Conservation (phyloP, 371 early-diverging fungal species). For the Syncephalastrum monosporum region DNA sequence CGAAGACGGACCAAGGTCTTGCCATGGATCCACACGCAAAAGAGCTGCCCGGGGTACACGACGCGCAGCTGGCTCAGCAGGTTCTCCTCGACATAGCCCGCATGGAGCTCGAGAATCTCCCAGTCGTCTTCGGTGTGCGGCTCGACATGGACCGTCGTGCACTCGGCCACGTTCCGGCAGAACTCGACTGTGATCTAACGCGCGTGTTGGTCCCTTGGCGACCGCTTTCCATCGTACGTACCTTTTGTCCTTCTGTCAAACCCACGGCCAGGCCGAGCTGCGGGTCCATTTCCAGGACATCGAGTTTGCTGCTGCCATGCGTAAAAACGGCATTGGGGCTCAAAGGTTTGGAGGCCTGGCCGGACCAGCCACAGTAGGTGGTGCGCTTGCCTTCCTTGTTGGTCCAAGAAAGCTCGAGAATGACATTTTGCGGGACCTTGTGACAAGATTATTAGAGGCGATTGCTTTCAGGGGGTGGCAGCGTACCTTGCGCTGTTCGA, state of each 20-base stretch:
- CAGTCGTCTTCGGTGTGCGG: slow-evolving; percentile 83
- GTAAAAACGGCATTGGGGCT: slow-evolving; percentile 41
- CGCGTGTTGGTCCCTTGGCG: background rate
- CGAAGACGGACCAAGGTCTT: slow-evolving; percentile 57
- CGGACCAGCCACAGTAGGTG: slow-evolving; percentile 73
- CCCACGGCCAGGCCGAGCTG: slow-evolving; percentile 67
- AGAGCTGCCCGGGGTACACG: slow-evolving; percentile 61
- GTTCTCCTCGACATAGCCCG: slow-evolving; percentile 78
- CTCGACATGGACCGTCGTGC: slow-evolving; percentile 71
- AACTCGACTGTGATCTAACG: slow-evolving; percentile 65
- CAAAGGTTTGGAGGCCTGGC: slow-evolving; percentile 51
- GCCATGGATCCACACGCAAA: slow-evolving; percentile 76
- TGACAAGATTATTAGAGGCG: slow-evolving; percentile 18
- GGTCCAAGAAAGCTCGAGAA: slow-evolving; percentile 59
- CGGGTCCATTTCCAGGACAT: slow-evolving; percentile 74
- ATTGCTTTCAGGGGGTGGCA: slow-evolving; percentile 18
- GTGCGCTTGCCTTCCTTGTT: slow-evolving; percentile 33
- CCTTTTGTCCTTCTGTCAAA: slow-evolving; percentile 67
- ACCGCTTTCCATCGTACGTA: slow-evolving; percentile 16
- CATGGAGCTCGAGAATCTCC: slow-evolving; percentile 85
- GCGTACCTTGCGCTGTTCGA: slow-evolving; percentile 65
- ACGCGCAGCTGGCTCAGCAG: slow-evolving; percentile 76
- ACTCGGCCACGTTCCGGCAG: slow-evolving; percentile 56
- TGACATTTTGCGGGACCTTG: slow-evolving; percentile 64
- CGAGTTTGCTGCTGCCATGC: slow-evolving; percentile 43